A percentile compares a stretch with the other conserved stretches of the same genome.
These are phyloP conservation scores for Ceratocystis lukuohia DNA, from an alignment of 2,329 filamentous ascomycete species.

Conservation along the genomic window DNA sequence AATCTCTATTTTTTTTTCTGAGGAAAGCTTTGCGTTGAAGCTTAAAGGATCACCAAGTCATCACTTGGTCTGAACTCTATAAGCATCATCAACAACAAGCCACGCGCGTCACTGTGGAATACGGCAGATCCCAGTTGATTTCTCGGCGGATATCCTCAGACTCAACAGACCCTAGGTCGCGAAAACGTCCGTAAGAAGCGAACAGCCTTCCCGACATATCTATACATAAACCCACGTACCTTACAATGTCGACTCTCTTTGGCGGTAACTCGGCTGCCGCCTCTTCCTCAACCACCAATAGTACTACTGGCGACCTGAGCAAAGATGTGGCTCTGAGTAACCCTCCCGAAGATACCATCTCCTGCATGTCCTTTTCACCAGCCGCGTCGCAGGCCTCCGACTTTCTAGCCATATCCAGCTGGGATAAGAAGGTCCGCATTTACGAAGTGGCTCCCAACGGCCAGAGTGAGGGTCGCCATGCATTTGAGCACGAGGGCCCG, in stretches of 20 bases:
- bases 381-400: slow-evolving; percentile 45
- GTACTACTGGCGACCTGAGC: slow-evolving; percentile 79
- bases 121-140: no score
- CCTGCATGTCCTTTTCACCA: slow-evolving; percentile 72
- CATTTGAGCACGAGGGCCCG: slow-evolving; percentile 74
- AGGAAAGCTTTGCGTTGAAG: background rate
- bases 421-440: slow-evolving; percentile 96
- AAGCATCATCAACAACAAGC: background rate
- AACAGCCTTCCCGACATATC: background rate
- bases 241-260: slow-evolving; percentile 52
- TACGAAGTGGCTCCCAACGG: slow-evolving; percentile 77
- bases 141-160: no score
- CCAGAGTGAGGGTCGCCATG: slow-evolving; percentile 69
- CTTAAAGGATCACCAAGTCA: background rate
- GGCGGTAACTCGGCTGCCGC: slow-evolving; percentile 40
- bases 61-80: background rate
- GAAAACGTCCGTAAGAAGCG: background rate
- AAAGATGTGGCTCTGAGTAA: slow-evolving; percentile 69
- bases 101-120: background rate
- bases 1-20: background rate
- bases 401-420: slow-evolving; percentile 79
- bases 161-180: no score
- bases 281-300: slow-evolving; percentile 41
- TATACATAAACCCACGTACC: slow-evolving; percentile 8
- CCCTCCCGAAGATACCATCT: slow-evolving; percentile 79